Base-by-base conservation (phyloP, 2,329 filamentous ascomycete genomes). In the Westerdykella ornata region DNA sequence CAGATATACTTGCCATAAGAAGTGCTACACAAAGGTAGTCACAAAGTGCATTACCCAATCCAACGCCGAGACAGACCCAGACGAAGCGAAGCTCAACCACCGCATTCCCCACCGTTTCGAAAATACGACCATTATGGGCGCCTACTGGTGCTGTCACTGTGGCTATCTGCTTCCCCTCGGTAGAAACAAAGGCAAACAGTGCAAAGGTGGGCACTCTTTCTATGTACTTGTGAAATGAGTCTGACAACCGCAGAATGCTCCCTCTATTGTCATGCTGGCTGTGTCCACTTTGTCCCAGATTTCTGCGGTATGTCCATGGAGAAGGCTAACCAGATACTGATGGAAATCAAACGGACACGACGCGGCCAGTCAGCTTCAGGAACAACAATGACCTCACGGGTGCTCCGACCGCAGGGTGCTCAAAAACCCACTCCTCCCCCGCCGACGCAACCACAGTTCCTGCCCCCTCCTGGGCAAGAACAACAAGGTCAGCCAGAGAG, bases 221-320 rank as follows among this genome's bases (percentile, higher is more conserved):
- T 19, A 8, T 14, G 18, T 15, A 31, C 11, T 13, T 16, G 17
- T n/a, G 13, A 32, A 16, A 32, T 16, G 13, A 16, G 31, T 56
- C 61, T 52, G 59, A 38, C n/a, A 46, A 41, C 16, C 37, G 39
- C 30, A 82, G 92, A 98, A 79, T 98, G 92, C 68, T 77, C 77
- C 53, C 84, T 96, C 46, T 96, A 90, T 17, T 90, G 86, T 48
- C 92, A 98, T 67, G 83, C 88, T 15, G 78, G 85, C 44, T 98
- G 92, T 67, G 86, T 88, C 15, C 92, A 98, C 67, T 79, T 98
- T 53, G 90, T 98, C 22, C 92, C 92, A 15, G 92, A 98, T 66
- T 98, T 98, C 70, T 98, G 92, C 65, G 92, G 92, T 54, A 98
- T 98, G 88, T 94, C 88, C 19, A 97, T 97, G 92, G 85, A 92